Evolutionary conservation across 179 eudicot genomes (phyloP), one percentile per base, ranked within the genome.

Genomic region (Monotropa hypopitys): DNA sequence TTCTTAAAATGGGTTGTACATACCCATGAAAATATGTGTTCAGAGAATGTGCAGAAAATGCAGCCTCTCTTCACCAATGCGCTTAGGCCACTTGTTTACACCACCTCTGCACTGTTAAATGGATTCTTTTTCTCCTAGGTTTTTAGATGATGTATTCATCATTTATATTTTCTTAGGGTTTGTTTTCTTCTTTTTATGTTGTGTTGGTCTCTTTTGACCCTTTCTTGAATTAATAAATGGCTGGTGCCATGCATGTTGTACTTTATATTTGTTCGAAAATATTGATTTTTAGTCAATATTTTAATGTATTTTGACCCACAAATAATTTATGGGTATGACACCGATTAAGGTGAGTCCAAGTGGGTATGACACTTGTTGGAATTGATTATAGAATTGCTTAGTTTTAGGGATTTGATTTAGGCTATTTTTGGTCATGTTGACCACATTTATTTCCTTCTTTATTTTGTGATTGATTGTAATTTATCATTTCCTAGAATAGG

Each of bases 141-240:
- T 20, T 23, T 32, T 59, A 65, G 20, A 28, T 76, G 71, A 38
- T 32, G 10, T 38, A 0, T 38, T 47, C 51, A 11, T 47, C 15
- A 47, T 74, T 61, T 15, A 20, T 40, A 15, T 65, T 63, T 53
- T 65, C 15, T 66, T n/a, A 20, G 20, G 33, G 13, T 66, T 10
- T 49, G 32, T 11, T 50, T 38, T 72, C 38, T 20, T 68, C 54
- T 71, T n/a, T 23, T 46, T 28, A 11, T 50, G 28, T 74, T 70
- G 21, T 28, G 51, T 40, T 74, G 68, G 76, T 33, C 32, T 30
- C 42, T 54, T 53, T 11, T 12, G n/a, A 38, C 40, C 6, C 46
- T 74, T 6, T 30, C 10, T 28, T 50, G 74, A 78, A 63, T 50
- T 54, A 18, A 74, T 66, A n/a, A 70, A 47, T 78, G 47, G 72